phyloP scores from a whole-genome alignment of 495 filamentous ascomycete species.

The Aspergillus panamensis region DNA sequence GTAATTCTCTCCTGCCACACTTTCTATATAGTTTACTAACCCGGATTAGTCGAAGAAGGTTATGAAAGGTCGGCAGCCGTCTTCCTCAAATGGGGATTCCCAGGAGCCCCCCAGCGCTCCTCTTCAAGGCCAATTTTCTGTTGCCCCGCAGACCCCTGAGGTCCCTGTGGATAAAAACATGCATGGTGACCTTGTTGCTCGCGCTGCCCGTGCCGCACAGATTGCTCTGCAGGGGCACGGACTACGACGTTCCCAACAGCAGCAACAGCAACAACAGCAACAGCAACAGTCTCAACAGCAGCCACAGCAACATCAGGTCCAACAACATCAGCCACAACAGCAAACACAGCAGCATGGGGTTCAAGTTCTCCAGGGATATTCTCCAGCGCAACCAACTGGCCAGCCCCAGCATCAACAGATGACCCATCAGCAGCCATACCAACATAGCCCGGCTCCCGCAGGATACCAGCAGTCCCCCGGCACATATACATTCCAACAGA shows the following conservation, averaged over 20 bases:
- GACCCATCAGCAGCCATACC: constrained; percentile 34
- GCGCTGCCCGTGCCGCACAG: constrained; percentile 52
- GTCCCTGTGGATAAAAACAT: constrained; percentile 44
- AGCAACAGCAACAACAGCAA: constrained; percentile 33
- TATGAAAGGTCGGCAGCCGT: constrained; percentile 43
- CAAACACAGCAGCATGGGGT: constrained; percentile 27
- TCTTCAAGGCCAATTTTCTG: constrained; percentile 46
- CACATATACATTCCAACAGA: constrained; percentile 42
- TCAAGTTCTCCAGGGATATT: constrained; percentile 21
- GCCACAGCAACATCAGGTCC: constrained; percentile 23
- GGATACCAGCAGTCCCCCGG: constrained; percentile 36
- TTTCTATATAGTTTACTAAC: constrained; percentile 20
- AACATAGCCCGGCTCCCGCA: constrained; percentile 40
- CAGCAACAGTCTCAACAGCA: constrained; percentile 18
- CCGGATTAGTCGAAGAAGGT: constrained; percentile 37
- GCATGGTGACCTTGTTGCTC: constrained; percentile 51
- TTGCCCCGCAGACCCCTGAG: constrained; percentile 39
- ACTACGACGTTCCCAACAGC: constrained; percentile 44
- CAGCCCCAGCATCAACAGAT: constrained; percentile 34
- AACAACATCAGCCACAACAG: constrained; percentile 19
- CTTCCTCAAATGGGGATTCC: constrained; percentile 40
- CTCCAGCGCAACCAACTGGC: constrained; percentile 20
- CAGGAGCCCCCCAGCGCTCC: constrained; percentile 39
- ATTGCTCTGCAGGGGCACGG: constrained; percentile 51
- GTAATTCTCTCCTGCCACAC: constrained; percentile 25